Evolutionary conservation across 495 filamentous ascomycete genomes (phyloP).

Genomic region (Lasiosphaeriaceae sp.): DNA sequence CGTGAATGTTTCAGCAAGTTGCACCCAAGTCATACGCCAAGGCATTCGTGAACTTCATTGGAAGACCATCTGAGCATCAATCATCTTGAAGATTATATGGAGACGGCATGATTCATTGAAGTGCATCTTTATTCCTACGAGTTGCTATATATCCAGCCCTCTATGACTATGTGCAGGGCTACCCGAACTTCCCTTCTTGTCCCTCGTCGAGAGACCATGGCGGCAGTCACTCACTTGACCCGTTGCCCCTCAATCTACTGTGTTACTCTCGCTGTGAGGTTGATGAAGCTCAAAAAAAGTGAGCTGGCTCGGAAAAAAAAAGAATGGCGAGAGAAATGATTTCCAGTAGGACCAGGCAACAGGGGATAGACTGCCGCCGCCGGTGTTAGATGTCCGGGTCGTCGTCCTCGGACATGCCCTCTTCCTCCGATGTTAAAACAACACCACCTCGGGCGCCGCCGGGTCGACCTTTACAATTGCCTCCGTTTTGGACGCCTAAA

Average conservation of each 20-base stretch:
- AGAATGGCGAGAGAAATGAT: background rate
- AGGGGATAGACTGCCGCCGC: constrained; percentile 50
- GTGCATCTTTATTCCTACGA: background rate
- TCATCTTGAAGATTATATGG: too few species aligned
- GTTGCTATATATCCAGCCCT: background rate
- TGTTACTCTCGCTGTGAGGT: background rate
- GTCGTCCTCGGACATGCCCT: constrained; percentile 37
- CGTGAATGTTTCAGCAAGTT: too few species aligned
- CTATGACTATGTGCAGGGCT: too few species aligned
- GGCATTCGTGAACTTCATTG: too few species aligned
- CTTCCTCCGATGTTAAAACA: constrained; percentile 27
- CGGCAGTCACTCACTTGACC: constrained; percentile 42
- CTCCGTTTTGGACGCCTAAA: constrained; percentile 41
- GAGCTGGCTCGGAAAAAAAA: background rate
- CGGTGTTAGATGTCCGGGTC: constrained; percentile 39
- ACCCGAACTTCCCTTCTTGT: too few species aligned
- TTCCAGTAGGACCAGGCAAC: constrained; percentile 48
- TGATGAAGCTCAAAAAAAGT: background rate
- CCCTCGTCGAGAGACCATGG: constrained; percentile 13
- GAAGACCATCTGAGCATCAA: too few species aligned
- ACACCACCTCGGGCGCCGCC: constrained; percentile 25
- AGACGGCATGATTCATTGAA: constrained; percentile 4
- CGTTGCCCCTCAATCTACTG: constrained; percentile 46
- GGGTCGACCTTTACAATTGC: constrained; percentile 17
- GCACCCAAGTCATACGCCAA: too few species aligned